A percentile compares a stretch with the other conserved stretches of the same genome.
Conservation (phyloP, 2,329 filamentous ascomycete species). For the Arthrobotrys sinensis region DNA sequence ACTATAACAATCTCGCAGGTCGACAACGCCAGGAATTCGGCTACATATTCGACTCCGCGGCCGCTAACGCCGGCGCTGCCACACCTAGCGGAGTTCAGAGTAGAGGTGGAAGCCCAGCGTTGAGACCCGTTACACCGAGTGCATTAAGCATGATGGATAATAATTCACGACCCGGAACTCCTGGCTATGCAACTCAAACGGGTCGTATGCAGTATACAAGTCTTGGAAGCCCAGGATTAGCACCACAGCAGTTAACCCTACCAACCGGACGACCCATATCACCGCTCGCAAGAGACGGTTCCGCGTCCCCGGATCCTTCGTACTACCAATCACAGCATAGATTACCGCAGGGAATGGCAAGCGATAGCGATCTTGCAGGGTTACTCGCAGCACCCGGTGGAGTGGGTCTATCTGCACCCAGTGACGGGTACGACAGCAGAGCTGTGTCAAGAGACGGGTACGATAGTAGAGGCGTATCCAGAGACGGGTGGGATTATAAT, state of each 20-base stretch:
- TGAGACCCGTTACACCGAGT: conserved; percentile 16
- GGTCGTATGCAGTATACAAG: conserved; percentile 1
- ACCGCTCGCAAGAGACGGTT: conserved; percentile 30
- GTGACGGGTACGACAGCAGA: conserved; percentile 35
- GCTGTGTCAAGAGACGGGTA: conserved; percentile 20
- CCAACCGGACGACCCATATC: conserved; percentile 25
- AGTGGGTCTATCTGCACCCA: conserved; percentile 13
- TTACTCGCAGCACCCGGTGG: conserved; percentile 29
- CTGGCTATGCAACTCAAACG: conserved; percentile 1
- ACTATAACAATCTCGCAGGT: conserved; percentile 42
- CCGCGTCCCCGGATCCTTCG: neutral
- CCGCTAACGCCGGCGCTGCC: neutral
- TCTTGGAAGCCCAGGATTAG: conserved; percentile 36
- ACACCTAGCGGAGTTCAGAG: neutral
- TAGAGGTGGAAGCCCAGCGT: neutral
- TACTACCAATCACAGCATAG: conserved; percentile 17
- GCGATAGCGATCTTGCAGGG: conserved; percentile 46
- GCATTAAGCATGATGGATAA: conserved; percentile 13
- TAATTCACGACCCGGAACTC: conserved; percentile 35
- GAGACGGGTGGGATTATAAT: conserved; percentile 16
- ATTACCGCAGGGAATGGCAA: conserved; percentile 31
- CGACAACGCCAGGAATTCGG: conserved; percentile 40
- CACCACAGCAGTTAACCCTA: conserved; percentile 31
- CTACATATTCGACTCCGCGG: conserved; percentile 36
- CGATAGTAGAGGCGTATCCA: conserved; percentile 13